Conservation (phyloP, 2,329 filamentous ascomycete genomes). For the Penicillium sumatraense region DNA sequence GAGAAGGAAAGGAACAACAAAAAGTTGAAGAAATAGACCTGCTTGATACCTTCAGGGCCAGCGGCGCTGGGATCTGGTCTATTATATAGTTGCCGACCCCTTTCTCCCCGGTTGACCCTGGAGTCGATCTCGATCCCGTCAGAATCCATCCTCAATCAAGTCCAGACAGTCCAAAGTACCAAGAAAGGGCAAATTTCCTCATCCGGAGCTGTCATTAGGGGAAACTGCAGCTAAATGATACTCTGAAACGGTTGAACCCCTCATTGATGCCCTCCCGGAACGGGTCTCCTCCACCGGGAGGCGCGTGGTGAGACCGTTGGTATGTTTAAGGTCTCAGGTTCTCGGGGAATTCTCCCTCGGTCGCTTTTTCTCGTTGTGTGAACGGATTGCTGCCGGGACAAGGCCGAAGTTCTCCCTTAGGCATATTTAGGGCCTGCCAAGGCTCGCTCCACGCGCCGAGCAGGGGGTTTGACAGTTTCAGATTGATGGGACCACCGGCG, state of each 20-base stretch:
- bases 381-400: conserved; percentile 11
- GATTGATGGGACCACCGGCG: conserved; percentile 13
- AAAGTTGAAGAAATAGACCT: conserved; percentile 19
- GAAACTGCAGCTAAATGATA: conserved; percentile 2
- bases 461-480: conserved; percentile 24
- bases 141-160: conserved; percentile 17
- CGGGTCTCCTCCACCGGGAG: conserved; percentile 10
- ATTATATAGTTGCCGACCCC: conserved; percentile 19
- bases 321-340: conserved; percentile 6
- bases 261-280: conserved; percentile 13
- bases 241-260: conserved; percentile 21
- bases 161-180: conserved; percentile 15
- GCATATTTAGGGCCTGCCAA: conserved; percentile 22
- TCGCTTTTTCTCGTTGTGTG: conserved; percentile 1
- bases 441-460: conserved; percentile 27
- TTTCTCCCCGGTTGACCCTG: neutral
- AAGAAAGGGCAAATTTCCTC: neutral
- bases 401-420: conserved; percentile 19
- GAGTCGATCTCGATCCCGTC: conserved; percentile 9
- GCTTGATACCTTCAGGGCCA: conserved; percentile 16
- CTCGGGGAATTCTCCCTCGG: conserved; percentile 1
- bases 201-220: conserved; percentile 7
- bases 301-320: conserved; percentile 14
- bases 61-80: neutral
- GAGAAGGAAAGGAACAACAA: conserved; percentile 19